Evolutionary conservation across 208 protist genomes (phyloP).

Genomic region (Acanthamoeba sp.): DNA sequence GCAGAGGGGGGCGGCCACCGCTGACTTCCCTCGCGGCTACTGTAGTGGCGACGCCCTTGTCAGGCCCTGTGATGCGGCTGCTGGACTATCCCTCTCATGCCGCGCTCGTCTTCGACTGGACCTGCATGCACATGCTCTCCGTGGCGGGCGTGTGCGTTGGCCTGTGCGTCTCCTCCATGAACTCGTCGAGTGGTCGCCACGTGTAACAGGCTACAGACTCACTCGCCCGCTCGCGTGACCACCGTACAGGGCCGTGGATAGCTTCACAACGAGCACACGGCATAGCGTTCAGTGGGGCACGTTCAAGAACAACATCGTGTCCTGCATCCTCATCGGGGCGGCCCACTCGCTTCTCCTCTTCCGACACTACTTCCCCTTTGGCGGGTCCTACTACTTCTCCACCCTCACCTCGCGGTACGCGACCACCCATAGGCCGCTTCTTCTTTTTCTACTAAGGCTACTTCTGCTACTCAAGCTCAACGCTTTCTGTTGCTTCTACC

Average conservation of each 20-base stretch:
- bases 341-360: slow-evolving; percentile 51
- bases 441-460: background rate
- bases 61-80: background rate
- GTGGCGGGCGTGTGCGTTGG: slow-evolving; percentile 30
- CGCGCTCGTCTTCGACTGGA: slow-evolving; percentile 23
- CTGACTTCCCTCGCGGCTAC: background rate
- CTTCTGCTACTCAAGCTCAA: too few relatives aligned
- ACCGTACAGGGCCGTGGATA: slow-evolving; percentile 5
- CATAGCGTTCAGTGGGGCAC: slow-evolving; percentile 68
- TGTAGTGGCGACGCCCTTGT: background rate
- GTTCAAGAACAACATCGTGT: slow-evolving; percentile 57
- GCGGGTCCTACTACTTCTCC: slow-evolving; percentile 48
- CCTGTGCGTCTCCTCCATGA: slow-evolving; percentile 18
- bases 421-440: background rate
- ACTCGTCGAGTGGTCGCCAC: background rate
- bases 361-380: slow-evolving; percentile 49
- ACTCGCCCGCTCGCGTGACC: background rate
- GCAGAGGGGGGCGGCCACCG: too few relatives aligned
- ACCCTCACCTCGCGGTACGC: slow-evolving; percentile 17
- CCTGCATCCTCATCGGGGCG: slow-evolving; percentile 44
- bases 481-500: background rate
- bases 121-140: slow-evolving; percentile 35
- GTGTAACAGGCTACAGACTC: too few relatives aligned
- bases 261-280: slow-evolving; percentile 39
- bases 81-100: slow-evolving; percentile 12